These are phyloP conservation scores for Sordariomycetes sp. DNA, from an alignment of 2,329 filamentous ascomycete genomes.

Conservation along the genomic window DNA sequence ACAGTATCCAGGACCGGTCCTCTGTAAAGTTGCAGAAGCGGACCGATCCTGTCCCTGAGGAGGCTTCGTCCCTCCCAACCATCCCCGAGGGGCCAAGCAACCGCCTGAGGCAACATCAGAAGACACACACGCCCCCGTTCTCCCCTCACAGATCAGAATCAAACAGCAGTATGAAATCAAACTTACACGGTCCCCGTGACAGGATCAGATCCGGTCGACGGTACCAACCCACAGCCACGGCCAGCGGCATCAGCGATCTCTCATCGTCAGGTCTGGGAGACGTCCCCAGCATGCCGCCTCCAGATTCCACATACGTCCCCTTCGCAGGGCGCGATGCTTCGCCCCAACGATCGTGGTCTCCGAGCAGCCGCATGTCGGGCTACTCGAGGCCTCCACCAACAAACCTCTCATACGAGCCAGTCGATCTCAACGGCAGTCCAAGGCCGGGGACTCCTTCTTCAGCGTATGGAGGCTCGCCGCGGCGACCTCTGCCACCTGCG, in stretches of 20 bases:
- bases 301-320: conserved; percentile 54
- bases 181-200: conserved; percentile 5
- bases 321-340: conserved; percentile 41
- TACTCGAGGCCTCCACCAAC: conserved; percentile 64
- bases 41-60: conserved; percentile 1
- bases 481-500: conserved; percentile 78
- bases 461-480: conserved; percentile 77
- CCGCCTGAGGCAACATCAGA: conserved; percentile 21
- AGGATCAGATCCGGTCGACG: conserved; percentile 16
- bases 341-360: conserved; percentile 51
- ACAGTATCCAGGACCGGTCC: no score
- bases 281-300: conserved; percentile 49
- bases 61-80: conserved; percentile 25
- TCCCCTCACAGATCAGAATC: conserved; percentile 5
- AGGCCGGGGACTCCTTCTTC: conserved; percentile 86
- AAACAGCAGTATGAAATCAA: neutral
- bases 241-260: no score
- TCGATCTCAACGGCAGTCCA: conserved; percentile 82
- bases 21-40: conserved; percentile 43
- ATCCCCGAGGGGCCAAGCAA: conserved; percentile 41
- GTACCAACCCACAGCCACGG: conserved; percentile 46
- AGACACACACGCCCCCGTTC: conserved; percentile 13
- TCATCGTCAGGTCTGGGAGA: conserved; percentile 46
- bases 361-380: conserved; percentile 43
- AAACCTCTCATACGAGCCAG: conserved; percentile 69